Percentiles rank a stretch among this genome's conserved stretches.
Evolutionary conservation across 2,329 filamentous ascomycete genomes (phyloP).

Genomic region (Aureobasidium pullulans): DNA sequence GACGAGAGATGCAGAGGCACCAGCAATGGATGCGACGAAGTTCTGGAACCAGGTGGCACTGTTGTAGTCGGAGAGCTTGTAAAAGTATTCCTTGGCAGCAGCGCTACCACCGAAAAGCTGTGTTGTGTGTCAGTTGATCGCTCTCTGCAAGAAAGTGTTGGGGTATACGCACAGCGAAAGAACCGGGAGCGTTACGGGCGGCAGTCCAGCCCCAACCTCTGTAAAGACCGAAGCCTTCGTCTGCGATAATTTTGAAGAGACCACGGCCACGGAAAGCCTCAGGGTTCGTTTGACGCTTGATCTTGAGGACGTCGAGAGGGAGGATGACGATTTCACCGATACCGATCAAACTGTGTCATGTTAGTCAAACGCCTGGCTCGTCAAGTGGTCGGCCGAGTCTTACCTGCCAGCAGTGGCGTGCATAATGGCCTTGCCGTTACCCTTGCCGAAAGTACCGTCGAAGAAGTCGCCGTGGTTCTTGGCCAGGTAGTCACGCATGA

Average conservation of each 20-base stretch:
- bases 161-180: conserved; percentile 71
- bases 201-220: conserved; percentile 97
- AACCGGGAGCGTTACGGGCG: conserved; percentile 91
- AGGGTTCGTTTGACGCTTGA: conserved; percentile 98
- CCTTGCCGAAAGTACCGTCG: conserved; percentile 85
- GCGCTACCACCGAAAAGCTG: conserved; percentile 95
- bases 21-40: conserved; percentile 91
- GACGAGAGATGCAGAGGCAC: conserved; percentile 87
- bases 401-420: conserved; percentile 90
- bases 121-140: conserved; percentile 10
- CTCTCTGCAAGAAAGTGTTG: neutral
- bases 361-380: neutral
- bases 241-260: conserved; percentile 77
- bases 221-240: conserved; percentile 94
- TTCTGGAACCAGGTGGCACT: conserved; percentile 90
- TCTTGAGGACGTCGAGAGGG: conserved; percentile 94
- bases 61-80: conserved; percentile 89
- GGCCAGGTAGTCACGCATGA: conserved; percentile 82
- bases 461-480: conserved; percentile 75
- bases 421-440: conserved; percentile 97
- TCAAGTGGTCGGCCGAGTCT: conserved; percentile 18
- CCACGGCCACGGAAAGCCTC: conserved; percentile 95
- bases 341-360: conserved; percentile 65
- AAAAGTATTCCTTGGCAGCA: conserved; percentile 95
- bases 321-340: conserved; percentile 95